phyloP scores from a whole-genome alignment of 495 filamentous ascomycete genomes.

The Letharia lupina region DNA sequence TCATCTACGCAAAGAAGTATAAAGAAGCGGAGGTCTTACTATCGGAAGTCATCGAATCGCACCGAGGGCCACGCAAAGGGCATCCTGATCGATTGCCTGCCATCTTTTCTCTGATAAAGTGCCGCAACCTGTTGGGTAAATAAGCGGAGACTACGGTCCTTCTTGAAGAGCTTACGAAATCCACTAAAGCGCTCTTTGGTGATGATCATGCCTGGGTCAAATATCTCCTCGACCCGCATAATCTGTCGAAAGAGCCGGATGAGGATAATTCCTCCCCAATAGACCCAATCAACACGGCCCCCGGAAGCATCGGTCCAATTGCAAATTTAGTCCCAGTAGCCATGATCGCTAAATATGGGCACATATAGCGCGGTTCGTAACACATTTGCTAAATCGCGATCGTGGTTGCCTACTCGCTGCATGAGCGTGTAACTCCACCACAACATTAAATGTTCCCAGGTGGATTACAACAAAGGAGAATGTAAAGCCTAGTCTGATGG shows the following conservation, averaged over 20 bases:
- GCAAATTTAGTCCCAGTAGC: not conserved
- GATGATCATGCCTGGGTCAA: conserved; percentile 13
- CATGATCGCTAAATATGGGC: conserved; percentile 13
- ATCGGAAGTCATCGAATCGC: conserved; percentile 15
- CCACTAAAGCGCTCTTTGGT: conserved; percentile 19
- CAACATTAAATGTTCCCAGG: no score
- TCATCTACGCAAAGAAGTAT: conserved; percentile 17
- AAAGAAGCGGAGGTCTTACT: conserved; percentile 21
- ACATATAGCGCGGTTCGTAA: conserved; percentile 4
- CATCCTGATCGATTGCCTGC: conserved; percentile 27
- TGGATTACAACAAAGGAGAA: not conserved
- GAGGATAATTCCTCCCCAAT: not conserved
- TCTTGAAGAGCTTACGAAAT: conserved; percentile 14
- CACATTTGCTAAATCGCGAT: not conserved
- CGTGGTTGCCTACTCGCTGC: no score
- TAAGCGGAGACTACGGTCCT: conserved; percentile 18
- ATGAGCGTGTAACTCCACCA: no score
- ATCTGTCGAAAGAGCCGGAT: conserved; percentile 12
- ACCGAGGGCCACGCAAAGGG: conserved; percentile 17
- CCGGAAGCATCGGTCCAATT: not conserved
- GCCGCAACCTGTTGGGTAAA: conserved; percentile 21
- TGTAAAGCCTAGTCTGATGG: not conserved
- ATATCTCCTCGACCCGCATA: conserved; percentile 17
- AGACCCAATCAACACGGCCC: not conserved
- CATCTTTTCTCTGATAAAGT: conserved; percentile 22